Evolutionary conservation across 805 yeast species (phyloP).

Genomic region (Metschnikowia lochheadii): DNA sequence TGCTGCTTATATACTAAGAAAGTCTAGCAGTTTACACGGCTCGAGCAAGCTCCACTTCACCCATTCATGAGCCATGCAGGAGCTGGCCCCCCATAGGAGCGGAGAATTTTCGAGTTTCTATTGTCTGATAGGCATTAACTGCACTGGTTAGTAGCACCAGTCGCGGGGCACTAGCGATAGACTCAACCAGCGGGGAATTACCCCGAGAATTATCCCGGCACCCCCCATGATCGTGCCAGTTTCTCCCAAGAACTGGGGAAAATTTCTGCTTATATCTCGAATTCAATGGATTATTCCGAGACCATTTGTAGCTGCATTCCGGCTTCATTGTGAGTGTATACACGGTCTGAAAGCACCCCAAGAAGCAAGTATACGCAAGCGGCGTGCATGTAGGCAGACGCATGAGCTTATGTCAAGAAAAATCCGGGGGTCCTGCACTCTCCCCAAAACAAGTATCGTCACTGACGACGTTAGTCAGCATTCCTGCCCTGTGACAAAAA

Average conservation of each 20-base stretch:
- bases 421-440: neutral
- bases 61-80: conserved; percentile 1
- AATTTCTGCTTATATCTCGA: neutral
- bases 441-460: neutral
- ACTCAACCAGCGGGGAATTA: neutral
- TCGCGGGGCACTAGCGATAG: conserved; percentile 1
- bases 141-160: conserved; percentile 3
- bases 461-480: neutral
- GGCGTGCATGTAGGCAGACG: neutral
- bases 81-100: neutral
- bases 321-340: too few species aligned
- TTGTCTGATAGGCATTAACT: neutral
- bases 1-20: neutral
- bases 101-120: neutral
- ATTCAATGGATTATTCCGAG: neutral
- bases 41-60: neutral
- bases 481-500: too few species aligned
- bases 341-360: too few species aligned
- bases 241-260: neutral
- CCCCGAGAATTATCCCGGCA: neutral
- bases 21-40: neutral
- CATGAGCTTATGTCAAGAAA: neutral
- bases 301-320: too few species aligned
- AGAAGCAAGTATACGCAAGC: conserved; percentile 1
- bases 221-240: neutral